Evolutionary conservation across 2,329 filamentous ascomycete species (phyloP).

Genomic region (Talaromyces islandicus): DNA sequence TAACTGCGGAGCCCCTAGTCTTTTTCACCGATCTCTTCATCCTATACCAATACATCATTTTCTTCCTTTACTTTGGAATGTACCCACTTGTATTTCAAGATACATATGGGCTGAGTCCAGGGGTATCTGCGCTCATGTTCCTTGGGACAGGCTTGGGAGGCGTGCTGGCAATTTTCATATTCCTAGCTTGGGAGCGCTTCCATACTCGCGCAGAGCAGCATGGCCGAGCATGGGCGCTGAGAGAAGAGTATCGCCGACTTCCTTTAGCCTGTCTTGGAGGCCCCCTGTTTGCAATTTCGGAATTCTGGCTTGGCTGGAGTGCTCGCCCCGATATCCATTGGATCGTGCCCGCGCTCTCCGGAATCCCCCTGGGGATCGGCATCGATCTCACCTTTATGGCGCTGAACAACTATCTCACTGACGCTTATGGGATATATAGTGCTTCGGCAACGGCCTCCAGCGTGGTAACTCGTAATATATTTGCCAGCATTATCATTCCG

Average conservation of each 20-base stretch:
- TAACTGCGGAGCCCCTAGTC: conserved; percentile 67
- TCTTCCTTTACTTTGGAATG: conserved; percentile 67
- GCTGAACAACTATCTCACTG: conserved; percentile 59
- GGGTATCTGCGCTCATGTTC: conserved; percentile 18
- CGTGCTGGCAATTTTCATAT: conserved; percentile 51
- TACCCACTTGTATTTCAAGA: conserved; percentile 60
- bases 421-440: conserved; percentile 62
- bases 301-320: conserved; percentile 57
- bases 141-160: conserved; percentile 52
- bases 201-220: conserved; percentile 45
- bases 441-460: conserved; percentile 52
- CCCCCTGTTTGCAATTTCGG: conserved; percentile 29
- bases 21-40: conserved; percentile 62
- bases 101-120: conserved; percentile 17
- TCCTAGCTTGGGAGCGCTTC: conserved; percentile 57
- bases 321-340: conserved; percentile 45
- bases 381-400: conserved; percentile 61
- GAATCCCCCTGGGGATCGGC: conserved; percentile 56
- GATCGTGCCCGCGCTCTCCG: conserved; percentile 54
- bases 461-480: conserved; percentile 44
- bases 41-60: conserved; percentile 59
- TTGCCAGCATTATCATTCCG: conserved; percentile 51
- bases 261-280: conserved; percentile 63
- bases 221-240: conserved; percentile 48
- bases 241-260: conserved; percentile 51